Conservation (phyloP, 1,139 yeast genomes). For the Geotrichum reessii region DNA sequence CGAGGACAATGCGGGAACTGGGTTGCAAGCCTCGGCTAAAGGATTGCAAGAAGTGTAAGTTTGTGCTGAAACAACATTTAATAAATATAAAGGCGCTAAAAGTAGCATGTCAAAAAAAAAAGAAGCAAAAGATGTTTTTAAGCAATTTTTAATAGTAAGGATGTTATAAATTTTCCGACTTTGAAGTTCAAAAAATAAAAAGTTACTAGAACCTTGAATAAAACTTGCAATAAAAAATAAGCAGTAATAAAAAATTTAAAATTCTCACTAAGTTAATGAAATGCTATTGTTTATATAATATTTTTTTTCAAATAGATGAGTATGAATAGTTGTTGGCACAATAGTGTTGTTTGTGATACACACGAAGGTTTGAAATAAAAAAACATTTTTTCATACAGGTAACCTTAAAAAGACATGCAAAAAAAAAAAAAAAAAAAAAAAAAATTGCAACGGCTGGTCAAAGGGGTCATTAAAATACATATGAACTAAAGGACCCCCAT, state of each 20-base stretch:
- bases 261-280: too few species aligned
- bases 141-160: too few species aligned
- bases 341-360: neutral
- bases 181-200: too few species aligned
- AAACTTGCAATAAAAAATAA: too few species aligned
- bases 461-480: neutral
- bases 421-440: neutral
- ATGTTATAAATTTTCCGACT: too few species aligned
- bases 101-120: neutral
- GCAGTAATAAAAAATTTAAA: too few species aligned
- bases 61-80: neutral
- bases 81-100: neutral
- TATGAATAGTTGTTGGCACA: too few species aligned
- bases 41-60: conserved; percentile 24
- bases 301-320: too few species aligned
- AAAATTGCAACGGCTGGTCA: neutral
- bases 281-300: too few species aligned
- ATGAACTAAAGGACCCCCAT: neutral
- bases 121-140: neutral
- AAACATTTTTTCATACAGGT: neutral
- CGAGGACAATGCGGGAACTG: conserved; percentile 23
- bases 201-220: too few species aligned
- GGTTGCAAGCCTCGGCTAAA: conserved; percentile 15
- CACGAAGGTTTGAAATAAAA: too few species aligned
- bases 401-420: neutral